Evolutionary conservation across 2,329 filamentous ascomycete species (phyloP).

Genomic region (Talaromyces sp.): DNA sequence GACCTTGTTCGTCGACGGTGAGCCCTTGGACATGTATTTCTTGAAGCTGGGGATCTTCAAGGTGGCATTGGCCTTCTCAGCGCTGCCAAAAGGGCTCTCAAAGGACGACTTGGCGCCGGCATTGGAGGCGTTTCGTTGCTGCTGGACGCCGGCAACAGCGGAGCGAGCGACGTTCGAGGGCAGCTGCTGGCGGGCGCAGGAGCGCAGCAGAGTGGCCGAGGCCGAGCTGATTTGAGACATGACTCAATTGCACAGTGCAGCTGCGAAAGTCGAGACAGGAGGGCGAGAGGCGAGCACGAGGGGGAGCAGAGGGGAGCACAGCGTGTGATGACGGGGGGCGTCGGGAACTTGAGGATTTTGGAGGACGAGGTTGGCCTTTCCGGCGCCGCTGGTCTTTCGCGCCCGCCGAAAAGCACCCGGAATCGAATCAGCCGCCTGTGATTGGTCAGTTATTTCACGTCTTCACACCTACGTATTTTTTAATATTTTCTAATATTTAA

Average conservation of each 20-base stretch:
- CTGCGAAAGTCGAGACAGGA: neutral
- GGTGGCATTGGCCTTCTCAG: constrained; percentile 41
- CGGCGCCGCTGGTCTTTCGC: constrained; percentile 23
- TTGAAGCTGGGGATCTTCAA: constrained; percentile 82
- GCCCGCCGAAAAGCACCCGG: constrained; percentile 29
- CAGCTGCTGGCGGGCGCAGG: constrained; percentile 43
- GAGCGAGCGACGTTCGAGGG: constrained; percentile 36
- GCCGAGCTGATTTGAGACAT: constrained; percentile 48
- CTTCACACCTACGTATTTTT: neutral
- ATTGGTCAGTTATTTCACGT: constrained; percentile 27
- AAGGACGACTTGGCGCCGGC: constrained; percentile 36
- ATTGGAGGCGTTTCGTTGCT: constrained; percentile 34
- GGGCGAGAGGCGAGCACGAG: constrained; percentile 21
- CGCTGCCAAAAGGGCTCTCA: constrained; percentile 51
- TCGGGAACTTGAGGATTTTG: constrained; percentile 27
- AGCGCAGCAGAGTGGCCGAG: constrained; percentile 64
- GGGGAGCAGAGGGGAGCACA: neutral
- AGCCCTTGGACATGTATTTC: constrained; percentile 71
- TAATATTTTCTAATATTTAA: neutral
- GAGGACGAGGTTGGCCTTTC: constrained; percentile 25
- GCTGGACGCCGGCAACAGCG: constrained; percentile 35
- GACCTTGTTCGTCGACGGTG: constrained; percentile 69
- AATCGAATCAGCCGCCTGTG: constrained; percentile 37
- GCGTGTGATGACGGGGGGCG: neutral
- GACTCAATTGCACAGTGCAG: neutral